Evolutionary conservation across 2,329 filamentous ascomycete genomes (phyloP).

Genomic region (Conoideocrella luteorostrata): DNA sequence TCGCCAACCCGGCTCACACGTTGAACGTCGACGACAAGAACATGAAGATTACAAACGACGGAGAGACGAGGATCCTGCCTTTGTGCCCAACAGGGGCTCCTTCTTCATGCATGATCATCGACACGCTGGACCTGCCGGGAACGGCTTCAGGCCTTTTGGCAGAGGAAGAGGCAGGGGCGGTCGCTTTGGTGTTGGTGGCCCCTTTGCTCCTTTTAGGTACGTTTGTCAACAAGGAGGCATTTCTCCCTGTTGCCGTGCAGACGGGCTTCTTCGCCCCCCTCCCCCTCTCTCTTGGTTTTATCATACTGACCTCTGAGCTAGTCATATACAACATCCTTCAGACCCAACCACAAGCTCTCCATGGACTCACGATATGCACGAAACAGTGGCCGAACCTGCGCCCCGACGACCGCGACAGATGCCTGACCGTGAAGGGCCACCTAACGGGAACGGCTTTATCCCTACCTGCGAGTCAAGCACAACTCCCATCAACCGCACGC

Average conservation of each 20-base stretch:
- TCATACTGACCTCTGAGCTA: slow-evolving; percentile 23
- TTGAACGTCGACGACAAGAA: slow-evolving; percentile 71
- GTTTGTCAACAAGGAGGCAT: too few relatives aligned
- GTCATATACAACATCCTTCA: slow-evolving; percentile 36
- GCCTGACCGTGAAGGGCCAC: slow-evolving; percentile 40
- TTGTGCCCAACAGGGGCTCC: slow-evolving; percentile 86
- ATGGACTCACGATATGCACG: slow-evolving; percentile 95
- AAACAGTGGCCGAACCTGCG: slow-evolving; percentile 49
- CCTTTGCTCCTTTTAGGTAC: slow-evolving; percentile 58
- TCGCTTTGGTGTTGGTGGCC: slow-evolving; percentile 52
- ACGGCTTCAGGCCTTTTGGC: slow-evolving; percentile 68
- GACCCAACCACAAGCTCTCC: slow-evolving; percentile 64
- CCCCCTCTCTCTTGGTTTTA: slow-evolving; percentile 6
- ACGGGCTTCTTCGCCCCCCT: neutral
- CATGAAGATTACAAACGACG: slow-evolving; percentile 88
- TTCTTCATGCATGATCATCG: slow-evolving; percentile 98
- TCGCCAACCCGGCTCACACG: slow-evolving; percentile 48
- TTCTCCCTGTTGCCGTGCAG: too few relatives aligned
- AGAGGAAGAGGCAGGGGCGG: slow-evolving; percentile 59
- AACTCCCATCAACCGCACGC: slow-evolving; percentile 63
- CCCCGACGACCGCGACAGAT: slow-evolving; percentile 36
- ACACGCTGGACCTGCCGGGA: slow-evolving; percentile 67
- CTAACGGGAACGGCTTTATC: slow-evolving; percentile 49
- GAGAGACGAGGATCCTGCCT: slow-evolving; percentile 81
- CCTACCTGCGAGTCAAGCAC: slow-evolving; percentile 52